phyloP scores from a whole-genome alignment of 495 filamentous ascomycete species.

The Podospora bellae-mahoneyi region DNA sequence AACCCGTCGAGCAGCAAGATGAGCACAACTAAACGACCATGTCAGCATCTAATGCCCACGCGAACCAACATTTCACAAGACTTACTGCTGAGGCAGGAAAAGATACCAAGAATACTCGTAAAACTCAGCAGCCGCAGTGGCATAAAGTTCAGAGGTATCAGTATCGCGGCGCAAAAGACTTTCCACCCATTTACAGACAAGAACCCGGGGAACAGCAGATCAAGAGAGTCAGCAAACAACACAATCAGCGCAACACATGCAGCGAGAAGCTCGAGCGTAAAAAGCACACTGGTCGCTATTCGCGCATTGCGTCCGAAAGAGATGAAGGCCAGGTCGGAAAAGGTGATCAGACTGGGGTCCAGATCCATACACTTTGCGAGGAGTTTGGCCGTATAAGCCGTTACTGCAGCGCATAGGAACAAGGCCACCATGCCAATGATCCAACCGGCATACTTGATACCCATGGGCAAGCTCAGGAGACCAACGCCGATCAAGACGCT shows the following conservation, averaged over 20 bases:
- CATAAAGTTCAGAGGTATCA: conserved; percentile 81
- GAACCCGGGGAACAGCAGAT: conserved; percentile 67
- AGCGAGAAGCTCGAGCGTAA: conserved; percentile 82
- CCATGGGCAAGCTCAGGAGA: conserved; percentile 82
- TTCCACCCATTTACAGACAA: conserved; percentile 77
- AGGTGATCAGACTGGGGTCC: conserved; percentile 70
- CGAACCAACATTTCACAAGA: conserved; percentile 15
- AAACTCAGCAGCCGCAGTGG: conserved; percentile 83
- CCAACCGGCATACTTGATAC: conserved; percentile 89
- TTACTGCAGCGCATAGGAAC: conserved; percentile 66
- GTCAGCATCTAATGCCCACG: background rate
- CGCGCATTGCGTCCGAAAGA: conserved; percentile 85
- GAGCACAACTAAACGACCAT: conserved; percentile 58
- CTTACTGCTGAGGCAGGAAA: conserved; percentile 83
- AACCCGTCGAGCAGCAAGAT: conserved; percentile 83
- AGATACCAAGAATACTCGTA: conserved; percentile 84
- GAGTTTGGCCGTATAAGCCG: conserved; percentile 81
- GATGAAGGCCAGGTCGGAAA: conserved; percentile 89
- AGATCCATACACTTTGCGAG: conserved; percentile 87
- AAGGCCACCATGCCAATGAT: conserved; percentile 75
- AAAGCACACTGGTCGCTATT: conserved; percentile 75
- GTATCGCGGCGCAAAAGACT: conserved; percentile 72
- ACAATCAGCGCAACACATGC: conserved; percentile 89
- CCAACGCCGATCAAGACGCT: conserved; percentile 87
- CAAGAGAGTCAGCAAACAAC: conserved; percentile 86